Base-by-base conservation (phyloP, 495 filamentous ascomycete genomes). In the Aspergillus sparsus region DNA sequence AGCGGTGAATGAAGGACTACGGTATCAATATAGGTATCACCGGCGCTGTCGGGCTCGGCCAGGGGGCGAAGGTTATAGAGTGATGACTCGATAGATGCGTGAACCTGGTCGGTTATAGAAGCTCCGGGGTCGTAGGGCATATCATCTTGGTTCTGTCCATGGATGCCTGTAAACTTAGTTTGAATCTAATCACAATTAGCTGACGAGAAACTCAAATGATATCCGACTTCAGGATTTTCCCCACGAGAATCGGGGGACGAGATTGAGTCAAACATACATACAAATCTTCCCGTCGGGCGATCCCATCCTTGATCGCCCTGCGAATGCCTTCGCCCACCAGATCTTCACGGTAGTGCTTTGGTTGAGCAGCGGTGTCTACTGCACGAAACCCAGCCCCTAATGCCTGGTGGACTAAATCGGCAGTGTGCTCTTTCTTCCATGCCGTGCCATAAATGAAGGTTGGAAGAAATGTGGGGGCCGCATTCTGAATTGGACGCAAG, bases 311-410 rank as follows among this genome's bases (percentile, higher is more conserved):
- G 58, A 90, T 78, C 31, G 84, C 86, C 54, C 74, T 69, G 52
- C 79, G 75, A 47, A 93, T 77, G 0, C 84, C 90, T 21, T 82
- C 78, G 3, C 87, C 89, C 0, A 90, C 86, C n/a, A 87, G 73
- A 57, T 83, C 73, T 69, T 95, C 90, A 56, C 85, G 81, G 65
- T 93, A 94, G 70, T 93, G 91, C 58, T 81, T 81, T 12, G 89
- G 89, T 66, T 93, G 90, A 49, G 87, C 88, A 6, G 89, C 90
- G 0, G 89, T 93, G 66, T 95, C 91, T 54, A 93, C 75, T 15
- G 79, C 89, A 7, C 83, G 79, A 68, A 94, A 95, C 7, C 91
- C 91, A 11, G 84, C 73, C 53, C 80, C 77, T 62, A 95, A 66
- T 27, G 91, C 91, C 63, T 81, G 74, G 65, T 86, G 80, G 31